These are phyloP conservation scores for Tolypocladium nubicola DNA, from an alignment of 2,329 filamentous ascomycete genomes.

Conservation along the genomic window DNA sequence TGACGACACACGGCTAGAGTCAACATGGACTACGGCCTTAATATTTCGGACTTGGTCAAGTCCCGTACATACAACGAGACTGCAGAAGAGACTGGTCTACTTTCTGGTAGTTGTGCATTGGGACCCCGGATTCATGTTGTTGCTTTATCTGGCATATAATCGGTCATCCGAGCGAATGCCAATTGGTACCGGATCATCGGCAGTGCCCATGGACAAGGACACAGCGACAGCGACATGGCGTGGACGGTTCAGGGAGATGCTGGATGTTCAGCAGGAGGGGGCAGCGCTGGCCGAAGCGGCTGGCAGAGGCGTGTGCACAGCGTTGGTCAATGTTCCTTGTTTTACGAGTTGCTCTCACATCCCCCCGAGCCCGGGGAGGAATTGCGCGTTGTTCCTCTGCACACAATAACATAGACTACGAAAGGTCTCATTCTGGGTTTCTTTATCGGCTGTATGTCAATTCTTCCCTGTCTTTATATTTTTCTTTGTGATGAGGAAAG, in stretches of 20 bases:
- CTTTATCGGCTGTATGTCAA: conserved; percentile 7
- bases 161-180: conserved; percentile 8
- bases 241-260: not conserved
- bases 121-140: conserved; percentile 19
- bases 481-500: not conserved
- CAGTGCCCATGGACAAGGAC: not conserved
- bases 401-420: conserved; percentile 20
- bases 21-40: conserved; percentile 21
- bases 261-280: not conserved
- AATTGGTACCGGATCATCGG: not conserved
- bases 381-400: not conserved
- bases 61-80: conserved; percentile 24
- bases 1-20: conserved; percentile 16
- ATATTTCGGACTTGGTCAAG: conserved; percentile 17
- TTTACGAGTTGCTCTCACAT: not conserved
- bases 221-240: not conserved
- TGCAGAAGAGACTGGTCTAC: conserved; percentile 17
- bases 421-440: conserved; percentile 14
- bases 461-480: conserved; percentile 11
- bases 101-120: conserved; percentile 40
- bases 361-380: not conserved
- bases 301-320: not conserved
- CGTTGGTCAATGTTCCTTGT: not conserved
- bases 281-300: not conserved
- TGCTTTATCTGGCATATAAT: conserved; percentile 20